phyloP scores from a whole-genome alignment of 139 green algal genomes.

The Chlorella sp. region DNA sequence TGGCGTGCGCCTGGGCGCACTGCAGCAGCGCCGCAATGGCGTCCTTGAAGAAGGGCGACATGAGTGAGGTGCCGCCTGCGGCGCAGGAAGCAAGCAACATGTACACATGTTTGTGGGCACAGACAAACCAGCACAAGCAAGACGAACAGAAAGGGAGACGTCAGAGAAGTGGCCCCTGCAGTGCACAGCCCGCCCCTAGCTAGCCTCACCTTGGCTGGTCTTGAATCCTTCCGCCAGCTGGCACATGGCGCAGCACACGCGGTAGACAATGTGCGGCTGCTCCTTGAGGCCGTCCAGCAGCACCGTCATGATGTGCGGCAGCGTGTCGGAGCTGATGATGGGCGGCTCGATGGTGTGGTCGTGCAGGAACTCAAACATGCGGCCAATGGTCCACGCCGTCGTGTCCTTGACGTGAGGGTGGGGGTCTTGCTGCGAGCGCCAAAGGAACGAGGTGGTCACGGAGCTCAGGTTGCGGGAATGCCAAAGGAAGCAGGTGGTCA shows the following conservation, averaged over 20 bases:
- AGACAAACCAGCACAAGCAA: too few species aligned
- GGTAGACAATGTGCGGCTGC: constrained; percentile 75
- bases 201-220: constrained; percentile 7
- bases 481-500: too few species aligned
- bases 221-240: constrained; percentile 72
- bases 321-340: constrained; percentile 56
- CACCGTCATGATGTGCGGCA: constrained; percentile 47
- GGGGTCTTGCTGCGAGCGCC: constrained; percentile 72
- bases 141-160: too few species aligned
- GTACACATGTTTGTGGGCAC: too few species aligned
- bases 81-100: neutral
- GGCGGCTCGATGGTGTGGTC: constrained; percentile 35
- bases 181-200: too few species aligned
- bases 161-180: too few species aligned
- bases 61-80: constrained; percentile 47
- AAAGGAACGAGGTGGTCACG: too few species aligned
- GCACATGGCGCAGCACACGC: constrained; percentile 77
- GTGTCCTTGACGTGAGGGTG: constrained; percentile 85
- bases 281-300: constrained; percentile 70
- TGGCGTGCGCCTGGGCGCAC: constrained; percentile 28
- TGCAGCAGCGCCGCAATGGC: constrained; percentile 65
- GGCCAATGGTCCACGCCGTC: constrained; percentile 91
- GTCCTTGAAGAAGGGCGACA: constrained; percentile 84
- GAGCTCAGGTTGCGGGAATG: too few species aligned
- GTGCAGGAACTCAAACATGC: constrained; percentile 94